A percentile compares a stretch with the other conserved stretches of the same genome.
phyloP scores from a whole-genome alignment of 345 rosid genomes.

The Salix dunnii region DNA sequence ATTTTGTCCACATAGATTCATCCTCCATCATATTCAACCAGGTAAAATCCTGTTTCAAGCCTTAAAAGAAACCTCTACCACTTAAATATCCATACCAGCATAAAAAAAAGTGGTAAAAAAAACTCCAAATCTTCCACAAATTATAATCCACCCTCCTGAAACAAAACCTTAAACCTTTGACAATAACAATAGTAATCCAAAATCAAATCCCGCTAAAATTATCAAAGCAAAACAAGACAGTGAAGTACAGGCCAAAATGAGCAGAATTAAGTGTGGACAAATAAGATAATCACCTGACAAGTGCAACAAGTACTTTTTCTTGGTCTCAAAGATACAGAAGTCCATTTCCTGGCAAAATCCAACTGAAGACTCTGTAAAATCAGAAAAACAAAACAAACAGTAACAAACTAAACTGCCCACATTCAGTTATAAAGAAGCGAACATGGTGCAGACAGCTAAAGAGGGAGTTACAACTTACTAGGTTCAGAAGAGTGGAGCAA shows the following conservation, averaged over 20 bases:
- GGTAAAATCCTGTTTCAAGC: background rate
- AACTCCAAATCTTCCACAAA: no score
- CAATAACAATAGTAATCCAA: background rate
- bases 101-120: no score
- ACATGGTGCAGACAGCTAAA: no score
- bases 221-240: no score
- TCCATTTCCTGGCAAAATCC: slow-evolving; percentile 4
- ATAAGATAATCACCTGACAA: slow-evolving; percentile 8
- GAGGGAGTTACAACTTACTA: no score
- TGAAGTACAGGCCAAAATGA: no score
- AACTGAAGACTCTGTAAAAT: slow-evolving; percentile 1
- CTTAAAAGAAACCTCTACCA: no score
- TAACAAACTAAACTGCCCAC: background rate
- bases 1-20: background rate
- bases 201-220: no score
- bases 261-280: background rate
- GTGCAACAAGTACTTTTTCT: background rate
- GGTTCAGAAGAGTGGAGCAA: no score
- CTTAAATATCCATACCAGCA: no score
- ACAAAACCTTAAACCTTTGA: background rate
- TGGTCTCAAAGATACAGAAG: background rate
- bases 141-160: no score
- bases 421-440: no score
- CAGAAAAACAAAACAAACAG: background rate
- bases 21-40: background rate